A percentile compares a stretch with the other conserved stretches of the same genome.
Conservation (phyloP, 106 monocot species). For the Gastrodia elata region DNA sequence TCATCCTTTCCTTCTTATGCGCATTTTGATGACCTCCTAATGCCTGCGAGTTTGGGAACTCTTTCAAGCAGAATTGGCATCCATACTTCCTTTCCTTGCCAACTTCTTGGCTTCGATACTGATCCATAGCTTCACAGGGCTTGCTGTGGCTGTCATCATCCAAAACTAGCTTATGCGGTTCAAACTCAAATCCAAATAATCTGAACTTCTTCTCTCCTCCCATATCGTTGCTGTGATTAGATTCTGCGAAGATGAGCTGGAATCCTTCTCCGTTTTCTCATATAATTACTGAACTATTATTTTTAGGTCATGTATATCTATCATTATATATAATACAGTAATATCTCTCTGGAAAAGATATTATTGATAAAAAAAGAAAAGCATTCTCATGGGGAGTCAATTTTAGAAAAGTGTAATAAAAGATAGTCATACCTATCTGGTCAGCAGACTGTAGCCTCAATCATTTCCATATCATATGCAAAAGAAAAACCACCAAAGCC, state of each 20-base stretch:
- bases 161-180: not conserved
- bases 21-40: conserved; percentile 82
- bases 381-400: not conserved
- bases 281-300: not conserved
- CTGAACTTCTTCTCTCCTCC: conserved; percentile 34
- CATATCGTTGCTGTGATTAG: not conserved
- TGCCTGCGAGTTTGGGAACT: conserved; percentile 66
- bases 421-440: conserved; percentile 1
- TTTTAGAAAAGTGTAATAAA: conserved; percentile 8
- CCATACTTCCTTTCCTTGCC: conserved; percentile 27
- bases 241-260: not conserved
- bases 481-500: not conserved
- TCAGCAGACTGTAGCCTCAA: not conserved
- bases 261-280: conserved; percentile 7
- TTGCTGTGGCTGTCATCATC: not conserved
- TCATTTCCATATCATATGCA: conserved; percentile 4
- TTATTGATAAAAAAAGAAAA: conserved; percentile 1
- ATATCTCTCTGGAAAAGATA: not conserved
- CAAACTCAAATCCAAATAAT: conserved; percentile 55
- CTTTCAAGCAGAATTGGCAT: conserved; percentile 60
- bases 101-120: not conserved
- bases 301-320: not conserved
- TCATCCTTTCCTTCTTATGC: conserved; percentile 78
- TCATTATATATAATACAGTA: conserved; percentile 11
- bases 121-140: not conserved